Percentiles rank a stretch among this genome's conserved stretches.
Evolutionary conservation across 768 basidiomycete genomes (phyloP).

Genomic region (Russula griseocarnosa): DNA sequence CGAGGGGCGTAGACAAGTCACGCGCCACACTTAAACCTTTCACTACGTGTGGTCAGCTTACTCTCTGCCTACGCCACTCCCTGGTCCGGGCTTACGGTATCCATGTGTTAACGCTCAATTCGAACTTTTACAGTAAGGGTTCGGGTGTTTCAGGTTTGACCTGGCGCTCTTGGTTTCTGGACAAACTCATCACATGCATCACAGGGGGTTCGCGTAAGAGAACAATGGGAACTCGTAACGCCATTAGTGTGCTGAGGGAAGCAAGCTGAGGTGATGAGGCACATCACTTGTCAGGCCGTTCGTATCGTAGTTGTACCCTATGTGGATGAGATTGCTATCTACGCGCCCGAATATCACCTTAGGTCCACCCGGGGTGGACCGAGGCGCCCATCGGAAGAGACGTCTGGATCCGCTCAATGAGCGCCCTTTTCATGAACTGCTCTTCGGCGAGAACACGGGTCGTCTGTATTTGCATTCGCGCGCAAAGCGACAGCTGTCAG

Average conservation of each 20-base stretch:
- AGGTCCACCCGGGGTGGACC: slow-evolving; percentile 20
- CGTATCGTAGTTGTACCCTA: background rate
- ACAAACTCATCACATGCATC: background rate
- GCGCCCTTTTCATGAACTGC: slow-evolving; percentile 94
- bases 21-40: slow-evolving; percentile 4
- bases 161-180: background rate
- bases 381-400: slow-evolving; percentile 49
- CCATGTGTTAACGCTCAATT: background rate
- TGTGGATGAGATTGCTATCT: slow-evolving; percentile 8
- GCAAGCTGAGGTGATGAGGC: slow-evolving; percentile 1
- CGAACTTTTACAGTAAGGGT: background rate
- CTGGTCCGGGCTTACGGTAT: slow-evolving; percentile 1
- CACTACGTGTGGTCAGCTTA: background rate
- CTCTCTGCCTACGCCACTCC: slow-evolving; percentile 14
- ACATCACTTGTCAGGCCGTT: slow-evolving; percentile 12
- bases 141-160: slow-evolving; percentile 1
- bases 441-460: slow-evolving; percentile 88
- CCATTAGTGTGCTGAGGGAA: background rate
- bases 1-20: background rate
- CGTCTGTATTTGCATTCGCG: slow-evolving; percentile 44
- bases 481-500: slow-evolving; percentile 8
- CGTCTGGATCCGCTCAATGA: slow-evolving; percentile 83
- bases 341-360: slow-evolving; percentile 14
- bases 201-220: background rate
- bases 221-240: slow-evolving; percentile 8